These are phyloP conservation scores for Ceratocystis cubensis DNA, from an alignment of 2,329 filamentous ascomycete species.

Conservation along the genomic window DNA sequence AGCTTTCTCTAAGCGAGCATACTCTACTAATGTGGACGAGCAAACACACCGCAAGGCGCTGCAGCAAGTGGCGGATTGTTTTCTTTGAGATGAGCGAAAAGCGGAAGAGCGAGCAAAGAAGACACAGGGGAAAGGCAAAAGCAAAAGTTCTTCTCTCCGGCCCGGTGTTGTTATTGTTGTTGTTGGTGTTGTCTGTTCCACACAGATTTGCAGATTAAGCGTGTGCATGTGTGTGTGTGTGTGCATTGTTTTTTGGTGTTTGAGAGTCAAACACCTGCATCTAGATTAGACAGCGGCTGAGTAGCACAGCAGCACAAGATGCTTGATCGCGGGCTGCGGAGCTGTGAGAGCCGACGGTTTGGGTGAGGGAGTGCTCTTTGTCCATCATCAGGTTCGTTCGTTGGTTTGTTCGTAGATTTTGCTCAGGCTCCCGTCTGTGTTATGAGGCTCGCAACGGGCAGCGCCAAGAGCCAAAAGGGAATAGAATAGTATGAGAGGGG, in stretches of 20 bases:
- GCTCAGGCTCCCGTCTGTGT: too few species aligned
- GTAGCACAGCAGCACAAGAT: background rate
- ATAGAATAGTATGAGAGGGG: background rate
- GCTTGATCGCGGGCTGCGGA: too few species aligned
- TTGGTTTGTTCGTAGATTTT: too few species aligned
- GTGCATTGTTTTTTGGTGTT: background rate
- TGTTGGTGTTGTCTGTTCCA: background rate
- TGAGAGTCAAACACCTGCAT: background rate
- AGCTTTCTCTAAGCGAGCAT: too few species aligned
- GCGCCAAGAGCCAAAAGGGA: too few species aligned
- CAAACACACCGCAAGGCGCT: too few species aligned
- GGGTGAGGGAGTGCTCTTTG: too few species aligned
- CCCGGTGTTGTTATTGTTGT: background rate
- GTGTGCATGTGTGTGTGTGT: background rate
- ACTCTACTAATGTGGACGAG: too few species aligned
- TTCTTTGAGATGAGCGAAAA: background rate
- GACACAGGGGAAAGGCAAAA: background rate
- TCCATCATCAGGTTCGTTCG: too few species aligned
- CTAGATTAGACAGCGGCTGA: background rate
- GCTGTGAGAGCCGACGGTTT: too few species aligned
- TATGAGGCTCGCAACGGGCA: background rate
- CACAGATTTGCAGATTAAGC: background rate
- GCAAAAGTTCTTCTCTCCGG: too few species aligned
- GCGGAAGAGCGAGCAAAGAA: slow-evolving; percentile 12
- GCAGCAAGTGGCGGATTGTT: too few species aligned